phyloP scores from a whole-genome alignment of 1,139 yeast species.

The Pichia norvegensis region DNA sequence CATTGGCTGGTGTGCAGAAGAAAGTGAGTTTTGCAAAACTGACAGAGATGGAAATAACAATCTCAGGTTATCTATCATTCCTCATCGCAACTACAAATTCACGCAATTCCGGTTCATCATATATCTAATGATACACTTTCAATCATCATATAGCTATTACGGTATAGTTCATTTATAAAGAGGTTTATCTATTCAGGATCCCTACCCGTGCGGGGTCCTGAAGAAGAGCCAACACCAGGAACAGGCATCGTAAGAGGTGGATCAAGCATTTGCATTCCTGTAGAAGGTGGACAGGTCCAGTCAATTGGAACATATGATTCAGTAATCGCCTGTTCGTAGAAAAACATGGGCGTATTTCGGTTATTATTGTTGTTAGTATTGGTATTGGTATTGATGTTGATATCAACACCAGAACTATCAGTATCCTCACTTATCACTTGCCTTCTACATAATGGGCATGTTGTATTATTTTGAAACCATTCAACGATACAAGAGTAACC shows the following conservation, averaged over 20 bases:
- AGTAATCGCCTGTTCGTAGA: constrained; percentile 25
- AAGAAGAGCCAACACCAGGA: constrained; percentile 21
- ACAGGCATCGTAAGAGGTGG: constrained; percentile 26
- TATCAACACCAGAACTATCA: neutral
- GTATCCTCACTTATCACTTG: constrained; percentile 21
- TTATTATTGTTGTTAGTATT: constrained; percentile 1
- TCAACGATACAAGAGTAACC: constrained; percentile 28
- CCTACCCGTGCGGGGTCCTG: constrained; percentile 24
- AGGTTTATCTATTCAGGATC: constrained; percentile 10
- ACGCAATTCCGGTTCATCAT: too few relatives aligned
- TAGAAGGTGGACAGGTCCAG: constrained; percentile 23
- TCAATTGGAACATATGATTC: constrained; percentile 26
- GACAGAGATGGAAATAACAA: neutral
- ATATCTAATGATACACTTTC: too few relatives aligned
- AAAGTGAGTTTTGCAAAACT: too few relatives aligned
- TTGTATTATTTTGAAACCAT: constrained; percentile 25
- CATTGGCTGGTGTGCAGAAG: too few relatives aligned
- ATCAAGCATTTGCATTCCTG: constrained; percentile 18
- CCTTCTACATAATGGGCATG: constrained; percentile 30
- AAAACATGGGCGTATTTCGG: constrained; percentile 1
- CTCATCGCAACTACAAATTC: too few relatives aligned
- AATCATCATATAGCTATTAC: too few relatives aligned
- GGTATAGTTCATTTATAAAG: too few relatives aligned
- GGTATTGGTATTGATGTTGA: neutral
- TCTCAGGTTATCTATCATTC: too few relatives aligned